Evolutionary conservation across 176 grass and related monocot species (phyloP), one percentile per base, ranked within the genome.

Genomic region (Rhynchospora breviuscula): DNA sequence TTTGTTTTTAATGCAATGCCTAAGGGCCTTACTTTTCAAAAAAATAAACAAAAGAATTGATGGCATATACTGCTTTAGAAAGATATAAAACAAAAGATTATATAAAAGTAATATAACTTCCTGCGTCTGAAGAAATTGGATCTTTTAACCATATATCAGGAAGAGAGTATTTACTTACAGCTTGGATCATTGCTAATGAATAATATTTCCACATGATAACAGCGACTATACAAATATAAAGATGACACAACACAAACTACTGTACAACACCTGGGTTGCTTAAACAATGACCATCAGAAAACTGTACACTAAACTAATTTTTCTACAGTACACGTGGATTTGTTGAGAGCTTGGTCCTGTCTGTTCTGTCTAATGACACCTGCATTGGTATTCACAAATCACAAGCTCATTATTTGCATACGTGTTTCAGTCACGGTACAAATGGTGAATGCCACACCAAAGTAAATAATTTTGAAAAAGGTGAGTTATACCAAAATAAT

Each of bases 401-500:
- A 85, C 26, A 79, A 81, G 59, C 29, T 7, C 59, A 54, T 12
- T 62, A 19, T 88, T 67, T 71, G 54, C 59, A 49, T 7, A 76
- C 1, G 44, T 75, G 69, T 44, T 52, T 4, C 67, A 56, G 49
- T 17, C 21, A 53, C 17, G 13, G 19, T 21, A 31, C 14, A 40
- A 48, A 15, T 33, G 46, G 12, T 48, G 45, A 69, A 33, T 67
- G 49, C 53, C 45, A 71, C 0, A 29, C 15, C 43, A 53, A 46
- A 8, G 22, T 40, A 67, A 75, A 49, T 29, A 85, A 67, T 68
- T 4, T 79, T 49, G 69, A n/a, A 4, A 17, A 44, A 65, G 3
- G 18, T 31, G 10, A 67, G 59, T 6, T 46, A 43, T 95, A 99
- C 96, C 96, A 99, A 85, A 15, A 99, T 85, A 86, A 99, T 95